A percentile compares a stretch with the other conserved stretches of the same genome.
phyloP scores from a whole-genome alignment of 179 eudicot species.

The Silene vulgaris region DNA sequence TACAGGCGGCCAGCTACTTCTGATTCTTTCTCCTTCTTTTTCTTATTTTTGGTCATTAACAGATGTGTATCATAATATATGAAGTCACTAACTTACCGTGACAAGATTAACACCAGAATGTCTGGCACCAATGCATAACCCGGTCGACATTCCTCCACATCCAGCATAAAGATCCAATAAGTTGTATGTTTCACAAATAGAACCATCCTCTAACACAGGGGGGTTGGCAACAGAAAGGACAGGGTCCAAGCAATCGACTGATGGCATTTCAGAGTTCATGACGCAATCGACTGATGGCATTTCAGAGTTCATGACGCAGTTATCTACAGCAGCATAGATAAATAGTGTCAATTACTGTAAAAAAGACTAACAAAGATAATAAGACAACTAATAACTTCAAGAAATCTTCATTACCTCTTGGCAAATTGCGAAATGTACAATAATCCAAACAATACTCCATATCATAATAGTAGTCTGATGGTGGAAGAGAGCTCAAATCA shows the following conservation, averaged over 20 bases:
- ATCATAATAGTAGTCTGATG: constrained; percentile 71
- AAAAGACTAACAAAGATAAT: background rate
- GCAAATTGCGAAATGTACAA: constrained; percentile 67
- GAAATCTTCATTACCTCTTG: constrained; percentile 39
- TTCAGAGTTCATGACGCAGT: constrained; percentile 23
- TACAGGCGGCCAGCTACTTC: background rate
- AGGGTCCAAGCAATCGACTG: constrained; percentile 38
- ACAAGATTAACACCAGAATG: constrained; percentile 62
- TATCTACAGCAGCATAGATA: constrained; percentile 23
- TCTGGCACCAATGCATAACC: constrained; percentile 80
- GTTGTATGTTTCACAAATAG: constrained; percentile 37
- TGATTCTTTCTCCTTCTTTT: background rate
- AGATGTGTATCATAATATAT: background rate
- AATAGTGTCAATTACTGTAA: constrained; percentile 9
- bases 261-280: constrained; percentile 28
- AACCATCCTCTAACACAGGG: constrained; percentile 35
- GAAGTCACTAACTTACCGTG: constrained; percentile 48
- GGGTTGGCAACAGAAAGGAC: constrained; percentile 28
- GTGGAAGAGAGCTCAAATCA: constrained; percentile 32
- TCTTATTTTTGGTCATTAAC: background rate
- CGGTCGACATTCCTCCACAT: constrained; percentile 99
- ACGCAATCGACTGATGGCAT: constrained; percentile 30
- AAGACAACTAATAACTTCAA: background rate
- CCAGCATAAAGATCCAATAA: constrained; percentile 90
- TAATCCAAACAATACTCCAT: constrained; percentile 87